Percentiles rank a stretch among this genome's conserved stretches.
phyloP scores from a whole-genome alignment of 2,329 filamentous ascomycete species.

The Thelonectria rubi region DNA sequence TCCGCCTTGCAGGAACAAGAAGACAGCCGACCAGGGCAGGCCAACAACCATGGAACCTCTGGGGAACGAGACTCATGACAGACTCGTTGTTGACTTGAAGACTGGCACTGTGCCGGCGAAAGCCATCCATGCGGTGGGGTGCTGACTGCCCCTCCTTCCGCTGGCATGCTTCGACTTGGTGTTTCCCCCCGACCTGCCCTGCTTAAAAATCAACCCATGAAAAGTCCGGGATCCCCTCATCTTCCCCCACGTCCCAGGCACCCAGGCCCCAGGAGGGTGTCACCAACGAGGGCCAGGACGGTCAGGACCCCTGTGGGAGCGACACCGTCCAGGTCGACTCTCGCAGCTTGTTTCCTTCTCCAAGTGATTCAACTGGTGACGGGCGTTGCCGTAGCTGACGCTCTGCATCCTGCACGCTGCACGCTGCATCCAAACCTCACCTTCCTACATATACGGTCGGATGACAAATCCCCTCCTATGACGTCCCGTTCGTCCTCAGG shows the following conservation, averaged over 20 bases:
- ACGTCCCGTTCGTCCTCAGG: background rate
- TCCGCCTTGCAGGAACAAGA: conserved; percentile 6
- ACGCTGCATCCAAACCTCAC: background rate
- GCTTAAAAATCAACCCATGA: conserved; percentile 42
- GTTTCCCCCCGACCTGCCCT: conserved; percentile 6
- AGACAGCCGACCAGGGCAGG: background rate
- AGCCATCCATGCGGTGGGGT: conserved; percentile 16
- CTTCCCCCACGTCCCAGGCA: conserved; percentile 27
- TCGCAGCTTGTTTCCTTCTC: background rate
- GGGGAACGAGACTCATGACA: background rate
- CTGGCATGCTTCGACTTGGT: conserved; percentile 10
- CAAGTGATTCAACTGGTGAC: background rate
- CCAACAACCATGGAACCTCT: background rate
- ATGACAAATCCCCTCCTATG: conserved; percentile 5
- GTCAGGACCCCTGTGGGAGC: conserved; percentile 1
- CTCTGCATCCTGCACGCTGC: background rate
- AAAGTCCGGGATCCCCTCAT: conserved; percentile 35
- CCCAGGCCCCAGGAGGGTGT: background rate
- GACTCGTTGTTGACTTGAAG: too few relatives aligned
- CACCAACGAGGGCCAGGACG: background rate
- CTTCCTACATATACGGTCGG: background rate
- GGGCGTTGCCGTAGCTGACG: background rate
- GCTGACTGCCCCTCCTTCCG: background rate
- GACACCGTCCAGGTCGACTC: background rate
- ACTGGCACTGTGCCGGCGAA: background rate